phyloP scores from a whole-genome alignment of 176 grass and related monocot genomes.

The Chloris gayana region DNA sequence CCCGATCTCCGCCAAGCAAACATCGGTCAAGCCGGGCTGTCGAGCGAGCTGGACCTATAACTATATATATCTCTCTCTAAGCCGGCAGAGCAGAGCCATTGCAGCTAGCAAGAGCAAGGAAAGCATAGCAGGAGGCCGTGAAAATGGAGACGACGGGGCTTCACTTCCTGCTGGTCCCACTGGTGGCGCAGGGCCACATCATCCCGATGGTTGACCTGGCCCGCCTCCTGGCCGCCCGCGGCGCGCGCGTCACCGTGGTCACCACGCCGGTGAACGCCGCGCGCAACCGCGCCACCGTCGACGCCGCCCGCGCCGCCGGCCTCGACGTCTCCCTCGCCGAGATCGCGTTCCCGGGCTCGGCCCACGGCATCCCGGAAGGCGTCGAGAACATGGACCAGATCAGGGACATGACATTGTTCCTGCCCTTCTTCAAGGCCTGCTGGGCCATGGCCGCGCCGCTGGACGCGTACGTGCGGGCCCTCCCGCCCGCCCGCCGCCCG shows the following conservation, averaged over 20 bases:
- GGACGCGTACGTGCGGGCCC: constrained; percentile 35
- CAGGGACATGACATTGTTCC: too few species aligned
- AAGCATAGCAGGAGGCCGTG: fast-evolving
- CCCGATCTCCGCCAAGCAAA: too few species aligned
- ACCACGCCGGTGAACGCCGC: constrained; percentile 47
- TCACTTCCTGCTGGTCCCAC: constrained; percentile 61
- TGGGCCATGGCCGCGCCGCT: constrained; percentile 45
- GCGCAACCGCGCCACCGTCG: constrained; percentile 40
- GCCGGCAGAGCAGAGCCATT: neutral
- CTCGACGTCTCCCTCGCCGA: constrained; percentile 49
- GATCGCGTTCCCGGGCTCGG: constrained; percentile 44
- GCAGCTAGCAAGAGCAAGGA: too few species aligned
- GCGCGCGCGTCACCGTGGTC: constrained; percentile 47
- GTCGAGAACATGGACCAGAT: constrained; percentile 50
- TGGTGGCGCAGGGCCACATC: constrained; percentile 63
- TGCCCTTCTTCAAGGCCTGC: too few species aligned
- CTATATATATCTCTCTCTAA: too few species aligned
- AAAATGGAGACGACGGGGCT: constrained; percentile 11
- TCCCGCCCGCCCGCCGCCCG: constrained; percentile 16
- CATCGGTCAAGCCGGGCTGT: neutral
- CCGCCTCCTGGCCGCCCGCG: constrained; percentile 42
- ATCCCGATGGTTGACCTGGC: constrained; percentile 63
- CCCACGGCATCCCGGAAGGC: constrained; percentile 44
- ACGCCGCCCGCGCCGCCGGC: constrained; percentile 23
- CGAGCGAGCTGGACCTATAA: neutral